These are phyloP conservation scores for Microsporum ferrugineum DNA, from an alignment of 2,329 filamentous ascomycete genomes.

Conservation along the genomic window DNA sequence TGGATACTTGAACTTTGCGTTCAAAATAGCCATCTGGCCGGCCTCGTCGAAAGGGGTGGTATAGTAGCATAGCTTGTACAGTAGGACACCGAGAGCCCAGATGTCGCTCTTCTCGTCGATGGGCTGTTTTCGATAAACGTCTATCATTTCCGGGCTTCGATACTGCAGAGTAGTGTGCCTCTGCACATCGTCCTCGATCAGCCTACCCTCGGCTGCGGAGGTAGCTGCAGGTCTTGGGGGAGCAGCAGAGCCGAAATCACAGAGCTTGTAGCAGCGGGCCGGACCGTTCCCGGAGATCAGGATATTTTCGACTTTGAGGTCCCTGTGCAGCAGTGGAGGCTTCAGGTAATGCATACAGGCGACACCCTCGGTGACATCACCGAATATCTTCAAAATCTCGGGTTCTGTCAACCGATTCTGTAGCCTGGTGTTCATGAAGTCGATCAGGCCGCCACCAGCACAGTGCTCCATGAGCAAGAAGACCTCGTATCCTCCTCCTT, in stretches of 20 bases:
- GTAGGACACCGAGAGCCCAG: conserved; percentile 85
- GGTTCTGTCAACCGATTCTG: conserved; percentile 95
- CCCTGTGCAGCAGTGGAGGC: conserved; percentile 80
- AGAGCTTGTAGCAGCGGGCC: conserved; percentile 80
- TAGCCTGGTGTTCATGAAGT: conserved; percentile 98
- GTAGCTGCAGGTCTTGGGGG: conserved; percentile 72
- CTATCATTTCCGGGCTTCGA: conserved; percentile 95
- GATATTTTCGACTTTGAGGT: conserved; percentile 96
- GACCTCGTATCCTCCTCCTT: conserved; percentile 90
- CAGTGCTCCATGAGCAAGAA: conserved; percentile 98
- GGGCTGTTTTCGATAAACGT: conserved; percentile 89
- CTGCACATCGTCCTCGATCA: conserved; percentile 95
- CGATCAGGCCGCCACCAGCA: conserved; percentile 85
- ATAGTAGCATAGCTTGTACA: conserved; percentile 99
- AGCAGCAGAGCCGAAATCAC: conserved; percentile 92
- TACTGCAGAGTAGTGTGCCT: conserved; percentile 96
- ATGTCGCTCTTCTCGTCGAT: conserved; percentile 99
- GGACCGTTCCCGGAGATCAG: conserved; percentile 62
- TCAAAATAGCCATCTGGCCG: conserved; percentile 91
- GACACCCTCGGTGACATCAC: conserved; percentile 88
- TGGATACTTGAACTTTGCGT: conserved; percentile 87
- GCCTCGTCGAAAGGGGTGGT: conserved; percentile 98
- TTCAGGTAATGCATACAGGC: conserved; percentile 99
- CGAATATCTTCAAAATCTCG: conserved; percentile 94
- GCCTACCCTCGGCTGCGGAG: conserved; percentile 73